Evolutionary conservation across 1,139 yeast genomes (phyloP).

Genomic region (Citeromyces hawaiiensis): DNA sequence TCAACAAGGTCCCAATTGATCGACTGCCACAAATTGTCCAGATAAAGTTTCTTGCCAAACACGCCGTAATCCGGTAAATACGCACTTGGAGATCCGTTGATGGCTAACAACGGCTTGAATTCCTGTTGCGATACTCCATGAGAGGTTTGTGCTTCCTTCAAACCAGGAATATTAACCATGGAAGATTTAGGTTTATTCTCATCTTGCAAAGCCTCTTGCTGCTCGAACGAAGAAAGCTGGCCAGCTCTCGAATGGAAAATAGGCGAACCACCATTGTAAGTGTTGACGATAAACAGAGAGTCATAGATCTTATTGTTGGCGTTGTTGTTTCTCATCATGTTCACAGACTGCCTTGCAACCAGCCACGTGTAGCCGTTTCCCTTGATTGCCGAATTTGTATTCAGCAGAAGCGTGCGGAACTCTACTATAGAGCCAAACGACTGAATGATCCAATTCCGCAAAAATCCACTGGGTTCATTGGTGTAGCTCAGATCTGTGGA

Average conservation of each 20-base stretch:
- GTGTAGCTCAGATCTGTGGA: conserved; percentile 11
- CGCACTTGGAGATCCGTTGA: conserved; percentile 60
- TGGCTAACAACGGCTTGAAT: conserved; percentile 50
- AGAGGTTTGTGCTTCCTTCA: conserved; percentile 18
- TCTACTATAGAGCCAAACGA: conserved; percentile 61
- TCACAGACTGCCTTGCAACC: conserved; percentile 35
- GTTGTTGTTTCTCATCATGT: conserved; percentile 12
- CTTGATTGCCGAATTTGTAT: conserved; percentile 48
- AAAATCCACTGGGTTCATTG: conserved; percentile 17
- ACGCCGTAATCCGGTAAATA: conserved; percentile 66
- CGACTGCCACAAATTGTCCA: conserved; percentile 60
- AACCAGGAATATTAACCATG: conserved; percentile 11
- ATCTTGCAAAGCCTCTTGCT: conserved; percentile 6
- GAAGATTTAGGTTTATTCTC: conserved; percentile 1
- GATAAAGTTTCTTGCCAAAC: conserved; percentile 52
- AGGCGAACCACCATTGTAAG: conserved; percentile 66
- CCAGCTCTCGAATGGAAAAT: conserved; percentile 39
- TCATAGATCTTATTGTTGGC: conserved; percentile 16
- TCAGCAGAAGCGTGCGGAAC: conserved; percentile 47
- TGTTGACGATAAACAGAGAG: conserved; percentile 49
- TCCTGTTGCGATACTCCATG: conserved; percentile 13
- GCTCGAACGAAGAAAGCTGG: conserved; percentile 22
- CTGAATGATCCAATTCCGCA: conserved; percentile 18
- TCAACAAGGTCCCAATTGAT: conserved; percentile 59
- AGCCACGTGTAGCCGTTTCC: conserved; percentile 75